Evolutionary conservation across 805 yeast genomes (phyloP), one percentile per base, ranked within the genome.

Genomic region (Metschnikowia similis): DNA sequence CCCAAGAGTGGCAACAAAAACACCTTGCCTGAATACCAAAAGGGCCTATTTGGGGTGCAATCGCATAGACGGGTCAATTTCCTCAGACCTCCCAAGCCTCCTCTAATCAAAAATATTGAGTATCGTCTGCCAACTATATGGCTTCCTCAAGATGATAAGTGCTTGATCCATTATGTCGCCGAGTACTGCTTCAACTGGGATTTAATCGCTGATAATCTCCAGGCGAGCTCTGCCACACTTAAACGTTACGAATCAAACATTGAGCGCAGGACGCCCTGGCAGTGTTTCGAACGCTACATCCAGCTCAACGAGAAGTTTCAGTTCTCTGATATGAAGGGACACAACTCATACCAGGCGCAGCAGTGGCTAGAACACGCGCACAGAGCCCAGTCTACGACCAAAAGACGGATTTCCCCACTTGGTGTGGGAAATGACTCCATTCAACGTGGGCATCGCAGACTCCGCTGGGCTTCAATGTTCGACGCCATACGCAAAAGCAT

Each of bases 251-350:
- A 83, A 35, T 87, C 98, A 0, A 90, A 89, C 61, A 89, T 90
- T 50, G 98, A 94, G 66, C 80, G 97, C 61, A 79, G 99, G 61
- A 94, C 98, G 0, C 96, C 99, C 0, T 94, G 99, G 99, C 98
- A 92, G 65, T 92, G 98, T 65, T 94, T 94, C 71, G 99, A 94
- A 67, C 75, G 99, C 56, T 94, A 92, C 74, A 85, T 91, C 53
- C 98, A 92, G 69, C 75, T 94, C 56, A 89, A 88, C 59, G 97
- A 92, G 52, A 84, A 85, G 51, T 92, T 90, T 60, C 95, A 89
- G 56, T 81, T 89, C 52, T 74, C 82, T 38, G 98, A 92, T 61
- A 81, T 94, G 82, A 84, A 87, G 61, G 99, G 98, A 0, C 80
- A 85, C 16, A 82, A 87, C 59, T 89, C 97, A 0, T 81, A 81